These are phyloP conservation scores for Schizonepeta tenuifolia DNA, from an alignment of 257 asterid genomes.

Conservation along the genomic window DNA sequence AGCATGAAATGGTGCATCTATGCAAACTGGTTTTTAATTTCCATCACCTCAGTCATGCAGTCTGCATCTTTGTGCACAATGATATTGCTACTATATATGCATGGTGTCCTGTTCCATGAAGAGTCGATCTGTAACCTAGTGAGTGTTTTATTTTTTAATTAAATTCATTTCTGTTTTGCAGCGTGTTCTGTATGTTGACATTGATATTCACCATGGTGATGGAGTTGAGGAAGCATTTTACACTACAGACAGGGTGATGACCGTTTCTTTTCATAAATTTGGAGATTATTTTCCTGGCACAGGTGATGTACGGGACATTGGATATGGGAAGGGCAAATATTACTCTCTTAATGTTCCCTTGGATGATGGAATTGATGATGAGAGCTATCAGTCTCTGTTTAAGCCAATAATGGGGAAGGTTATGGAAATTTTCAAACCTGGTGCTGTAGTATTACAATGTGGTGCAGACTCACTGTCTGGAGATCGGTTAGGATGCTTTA, in stretches of 20 bases:
- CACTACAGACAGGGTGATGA: constrained; percentile 75
- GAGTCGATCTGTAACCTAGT: too few species aligned
- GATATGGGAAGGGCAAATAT: constrained; percentile 64
- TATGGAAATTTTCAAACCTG: constrained; percentile 63
- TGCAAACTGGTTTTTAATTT: too few species aligned
- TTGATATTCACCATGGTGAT: constrained; percentile 71
- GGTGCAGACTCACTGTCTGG: constrained; percentile 74
- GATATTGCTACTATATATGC: background rate
- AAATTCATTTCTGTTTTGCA: constrained; percentile 33
- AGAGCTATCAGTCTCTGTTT: constrained; percentile 62
- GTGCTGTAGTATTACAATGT: constrained; percentile 68
- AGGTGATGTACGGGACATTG: constrained; percentile 64
- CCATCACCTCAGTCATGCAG: too few species aligned
- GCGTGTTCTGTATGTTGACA: constrained; percentile 68
- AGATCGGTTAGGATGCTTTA: constrained; percentile 68
- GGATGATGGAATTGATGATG: constrained; percentile 71
- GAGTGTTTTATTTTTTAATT: background rate
- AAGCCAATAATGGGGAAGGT: constrained; percentile 69
- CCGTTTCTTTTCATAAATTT: constrained; percentile 66
- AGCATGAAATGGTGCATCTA: too few species aligned
- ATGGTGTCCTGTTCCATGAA: too few species aligned
- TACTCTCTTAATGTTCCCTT: constrained; percentile 67
- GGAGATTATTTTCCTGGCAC: constrained; percentile 76
- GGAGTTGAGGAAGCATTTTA: constrained; percentile 75
- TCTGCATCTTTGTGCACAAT: background rate